Evolutionary conservation across 177 flowering plant species (phyloP), one percentile per base, ranked within the genome.

Genomic region (Vitis hybrid): DNA sequence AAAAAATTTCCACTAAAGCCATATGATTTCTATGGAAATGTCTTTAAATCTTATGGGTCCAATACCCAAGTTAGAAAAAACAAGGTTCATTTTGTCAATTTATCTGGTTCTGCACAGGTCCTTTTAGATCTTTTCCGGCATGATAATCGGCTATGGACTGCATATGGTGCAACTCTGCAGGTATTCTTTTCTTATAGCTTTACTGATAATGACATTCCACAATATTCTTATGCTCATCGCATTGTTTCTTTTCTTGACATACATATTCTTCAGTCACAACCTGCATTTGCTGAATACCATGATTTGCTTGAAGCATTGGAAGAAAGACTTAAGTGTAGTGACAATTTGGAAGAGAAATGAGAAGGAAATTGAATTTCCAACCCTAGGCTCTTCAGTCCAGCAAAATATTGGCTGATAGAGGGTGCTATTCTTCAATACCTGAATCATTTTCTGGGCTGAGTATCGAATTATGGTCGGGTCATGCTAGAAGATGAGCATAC

Each of bases 41-140:
- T 22, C 26, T 22, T 22, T 22, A 22, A 22, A 22, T 22, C 26
- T 22, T 22, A 22, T 22, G 26, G 26, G 26, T 22, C 26, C 26
- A 22, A 22, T 22, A 22, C 26, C 26, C 26, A 22, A 22, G 26
- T 22, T 22, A 22, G 26, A 22, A 22, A 22, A 22, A 26, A 0
- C 29, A 26, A 26, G 29, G 4, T 26, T 26, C 29, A 26, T 26
- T 2, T 26, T 26, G 29, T 26, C 29, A 31, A 12, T 18, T 45
- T 57, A 57, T 51, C 13, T 33, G 50, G n/a, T 26, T 22, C 55
- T 59, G 5, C 67, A 22, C 84, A 96, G 99, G 97, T 96, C 56
- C 92, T 96, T 39, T 81, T 85, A 76, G 98, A 96, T 84, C 85
- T 96, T 56, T 96, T 96, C 73, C 89, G 83, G 60, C 90, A 89